These are phyloP conservation scores for Chalciporus sphaerocephalus DNA, from an alignment of 768 basidiomycete genomes.

Conservation along the genomic window DNA sequence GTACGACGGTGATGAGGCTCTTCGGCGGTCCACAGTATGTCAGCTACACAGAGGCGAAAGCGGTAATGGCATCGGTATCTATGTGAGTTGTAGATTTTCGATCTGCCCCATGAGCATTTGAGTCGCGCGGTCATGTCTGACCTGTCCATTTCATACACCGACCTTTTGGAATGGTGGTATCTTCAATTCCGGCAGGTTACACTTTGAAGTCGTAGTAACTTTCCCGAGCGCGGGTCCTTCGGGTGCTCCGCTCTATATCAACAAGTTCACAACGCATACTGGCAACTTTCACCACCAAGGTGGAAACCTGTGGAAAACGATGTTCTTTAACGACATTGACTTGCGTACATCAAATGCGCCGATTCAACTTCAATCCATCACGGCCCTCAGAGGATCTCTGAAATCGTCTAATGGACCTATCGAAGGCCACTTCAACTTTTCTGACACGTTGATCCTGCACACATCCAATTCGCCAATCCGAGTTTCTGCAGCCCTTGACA, in stretches of 20 bases:
- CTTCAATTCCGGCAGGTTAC: conserved; percentile 13
- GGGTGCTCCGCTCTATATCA: conserved; percentile 20
- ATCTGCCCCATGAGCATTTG: background rate
- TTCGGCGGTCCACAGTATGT: conserved; percentile 31
- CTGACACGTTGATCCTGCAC: conserved; percentile 22
- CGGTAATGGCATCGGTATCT: conserved; percentile 36
- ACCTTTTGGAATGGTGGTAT: background rate
- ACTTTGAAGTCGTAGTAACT: conserved; percentile 28
- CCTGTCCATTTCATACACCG: conserved; percentile 16
- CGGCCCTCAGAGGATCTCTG: conserved; percentile 19
- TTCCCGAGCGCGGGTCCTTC: conserved; percentile 23
- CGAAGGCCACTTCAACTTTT: conserved; percentile 35
- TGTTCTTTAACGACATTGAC: conserved; percentile 25
- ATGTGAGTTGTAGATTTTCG: conserved; percentile 24
- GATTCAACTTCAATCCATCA: conserved; percentile 33
- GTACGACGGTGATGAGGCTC: conserved; percentile 22
- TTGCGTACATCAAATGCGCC: conserved; percentile 23
- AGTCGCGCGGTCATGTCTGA: background rate
- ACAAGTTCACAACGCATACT: conserved; percentile 27
- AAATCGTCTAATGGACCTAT: conserved; percentile 34
- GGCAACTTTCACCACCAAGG: conserved; percentile 29
- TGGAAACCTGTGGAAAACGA: conserved; percentile 23
- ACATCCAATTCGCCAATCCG: conserved; percentile 37
- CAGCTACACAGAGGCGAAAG: conserved; percentile 24
- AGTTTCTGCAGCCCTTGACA: conserved; percentile 24